Evolutionary conservation across 176 grass and related monocot genomes (phyloP), one percentile per base, ranked within the genome.

Genomic region (Zoysia japonica): DNA sequence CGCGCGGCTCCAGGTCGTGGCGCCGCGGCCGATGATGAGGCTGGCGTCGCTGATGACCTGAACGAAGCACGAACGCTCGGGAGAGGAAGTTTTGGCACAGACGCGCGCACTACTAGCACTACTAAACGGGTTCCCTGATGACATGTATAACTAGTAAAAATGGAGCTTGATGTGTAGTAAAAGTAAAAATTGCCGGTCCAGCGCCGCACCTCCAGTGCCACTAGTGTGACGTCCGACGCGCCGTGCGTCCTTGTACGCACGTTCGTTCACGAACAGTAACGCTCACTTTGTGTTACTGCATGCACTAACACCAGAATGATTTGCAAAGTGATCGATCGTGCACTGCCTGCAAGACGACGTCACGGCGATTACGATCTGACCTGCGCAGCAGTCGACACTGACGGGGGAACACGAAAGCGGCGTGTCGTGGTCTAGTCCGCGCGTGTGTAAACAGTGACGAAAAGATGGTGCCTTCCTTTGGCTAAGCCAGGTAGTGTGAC

Each of bases 11-110:
- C 28, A 28, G 28, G 28, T 28, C 28, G 28, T 28, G 28, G 28
- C 28, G 28, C 28, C 28, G 28, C 28, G 28, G 28, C 28, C 28
- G 28, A 3, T 45, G 28, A 28, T 28, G 28, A 0, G 28, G 28
- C 28, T 28, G 28, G 86, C 69, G 11, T 88, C 86, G 16, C 75
- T 84, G 5, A 88, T 84, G 86, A 68, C 62, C 14, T 88, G 82
- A 79, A 5, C 6, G 13, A 2, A 11, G 28, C 28, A 28, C 17
- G 53, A 14, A 7, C 28, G 47, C 47, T 53, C 15, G 28, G 28
- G 28, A 28, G 28, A 28, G 28, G 28, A 40, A 51, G 75, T 65
- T 78, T 65, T 78, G 75, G 75, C 43, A 78, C 61, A 61, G 7
- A 49, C 43, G 7, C 43, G 74, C 38, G 52, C 35, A 3, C n/a